These are phyloP conservation scores for Amoeboaphelidium protococcarum DNA, from an alignment of 371 early-diverging fungal genomes.

Conservation along the genomic window DNA sequence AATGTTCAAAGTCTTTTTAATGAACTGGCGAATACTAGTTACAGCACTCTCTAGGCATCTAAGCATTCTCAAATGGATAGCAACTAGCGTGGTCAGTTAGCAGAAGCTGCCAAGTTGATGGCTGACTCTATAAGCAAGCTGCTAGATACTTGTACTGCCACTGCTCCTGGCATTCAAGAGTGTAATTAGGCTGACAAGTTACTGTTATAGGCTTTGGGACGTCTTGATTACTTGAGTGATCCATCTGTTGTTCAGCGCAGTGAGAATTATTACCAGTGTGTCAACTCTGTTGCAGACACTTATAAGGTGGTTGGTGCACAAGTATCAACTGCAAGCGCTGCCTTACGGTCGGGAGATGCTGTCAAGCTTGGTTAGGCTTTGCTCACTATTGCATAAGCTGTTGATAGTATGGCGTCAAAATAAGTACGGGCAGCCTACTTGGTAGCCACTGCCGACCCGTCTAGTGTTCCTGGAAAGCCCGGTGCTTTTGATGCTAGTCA, in stretches of 20 bases:
- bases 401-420: slow-evolving; percentile 2
- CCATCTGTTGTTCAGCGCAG: not conserved
- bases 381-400: not conserved
- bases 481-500: slow-evolving; percentile 8
- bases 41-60: not conserved
- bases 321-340: not conserved
- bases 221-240: not conserved
- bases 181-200: not conserved
- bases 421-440: slow-evolving; percentile 14
- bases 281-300: not conserved
- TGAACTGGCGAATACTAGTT: not conserved
- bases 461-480: slow-evolving; percentile 10
- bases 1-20: not conserved
- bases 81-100: not conserved
- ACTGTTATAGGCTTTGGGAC: not conserved
- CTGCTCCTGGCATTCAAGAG: not conserved
- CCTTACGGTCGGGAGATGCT: not conserved
- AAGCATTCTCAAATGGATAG: not conserved
- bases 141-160: not conserved
- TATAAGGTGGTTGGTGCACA: not conserved
- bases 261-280: not conserved
- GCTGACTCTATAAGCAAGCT: not conserved
- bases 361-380: not conserved
- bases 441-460: slow-evolving; percentile 13
- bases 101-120: not conserved